Base-by-base conservation (phyloP, 2,329 filamentous ascomycete species). In the Fulvia fulva region DNA sequence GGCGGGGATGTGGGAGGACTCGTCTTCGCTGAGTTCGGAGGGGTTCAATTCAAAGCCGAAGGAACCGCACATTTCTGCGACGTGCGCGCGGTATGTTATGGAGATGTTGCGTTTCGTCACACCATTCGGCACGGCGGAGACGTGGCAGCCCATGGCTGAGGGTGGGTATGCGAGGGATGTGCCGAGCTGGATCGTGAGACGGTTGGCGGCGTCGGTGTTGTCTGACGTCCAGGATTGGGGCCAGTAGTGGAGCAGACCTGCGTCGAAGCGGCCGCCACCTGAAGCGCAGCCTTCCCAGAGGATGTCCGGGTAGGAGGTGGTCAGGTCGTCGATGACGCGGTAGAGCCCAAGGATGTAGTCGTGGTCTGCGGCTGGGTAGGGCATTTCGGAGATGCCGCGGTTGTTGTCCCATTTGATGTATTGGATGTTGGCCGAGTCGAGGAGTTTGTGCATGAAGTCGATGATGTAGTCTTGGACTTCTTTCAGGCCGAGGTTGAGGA, bases 361-460 rank as follows among this genome's bases (percentile, higher is more conserved):
- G 67, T 87, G 83, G 63, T 80, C 74, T 6, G 77, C 79, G 0
- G 78, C 75, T 0, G 84, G 83, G 0, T 76, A 77, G 0, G 83
- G 73, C 47, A 78, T 78, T 69, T 87, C 84, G 66, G 87, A 83
- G 46, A 87, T 84, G 0, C 80, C 84, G 5, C 85, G 76, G 71
- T 88, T 88, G 70, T 87, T 85, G 63, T 87, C 85, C 85, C 85
- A 87, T 63, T 88, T 88, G 60, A 88, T 79, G 60, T 87, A 87
- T 9, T 73, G 72, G 49, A 87, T 81, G 23, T 81, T 74, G 0
- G 80, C 78, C 1, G 75, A 79, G 46, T 80, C 75, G 19, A 87
- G 77, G 6, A 87, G 76, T 3, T 75, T 72, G 1, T 83, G 78
- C 3, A 88, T 75, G 0, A 79, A 76, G 0, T 76, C 70, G 62